Base-by-base conservation (phyloP, 164 flowering plant genomes). In the Tinospora cordifolia region DNA sequence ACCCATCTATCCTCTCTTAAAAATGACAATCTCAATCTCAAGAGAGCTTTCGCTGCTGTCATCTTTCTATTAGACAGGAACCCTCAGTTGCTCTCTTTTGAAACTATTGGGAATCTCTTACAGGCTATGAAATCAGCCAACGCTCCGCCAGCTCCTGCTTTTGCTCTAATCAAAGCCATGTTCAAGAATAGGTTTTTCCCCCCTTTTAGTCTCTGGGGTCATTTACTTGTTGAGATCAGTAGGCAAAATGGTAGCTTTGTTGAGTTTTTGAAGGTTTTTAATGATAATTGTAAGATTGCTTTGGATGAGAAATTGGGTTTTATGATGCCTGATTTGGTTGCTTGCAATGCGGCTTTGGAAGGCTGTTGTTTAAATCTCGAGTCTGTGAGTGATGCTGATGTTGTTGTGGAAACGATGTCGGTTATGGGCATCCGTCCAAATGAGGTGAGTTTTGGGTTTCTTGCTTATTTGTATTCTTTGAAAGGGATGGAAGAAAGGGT, bases 261-360 rank as follows among this genome's bases (percentile, higher is more conserved):
- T 46, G 79, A 80, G 0, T 90, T 87, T 82, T 75, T 92, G 13
- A 62, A 79, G 66, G 81, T 94, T 75, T 90, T 94, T 67, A 65
- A 82, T 57, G 91, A 90, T 80, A 81, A 75, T 76, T 92, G 96
- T 86, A 81, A 84, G 84, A 75, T 94, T 71, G 87, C 82, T 15
- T 30, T 84, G 80, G 90, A 87, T 73, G 98, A 94, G 84, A 85
- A 84, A 75, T 72, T 94, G 86, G 84, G 81, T 46, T 83, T 71
- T 69, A 80, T 94, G 97, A 87, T 66, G 70, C 98, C 98, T 8
- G 80, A 86, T 62, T 80, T 90, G 85, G 74, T 1, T 47, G 90
- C 87, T 10, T 92, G 89, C 78, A 90, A 90, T 87, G 97, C 92
- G 3, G 97, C 91, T 3, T 79, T 94, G 72, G 97, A 89, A 72